Percentiles rank a stretch among this genome's conserved stretches.
These are phyloP conservation scores for Bimuria novae-zelandiae DNA, from an alignment of 2,329 filamentous ascomycete species.

Conservation along the genomic window DNA sequence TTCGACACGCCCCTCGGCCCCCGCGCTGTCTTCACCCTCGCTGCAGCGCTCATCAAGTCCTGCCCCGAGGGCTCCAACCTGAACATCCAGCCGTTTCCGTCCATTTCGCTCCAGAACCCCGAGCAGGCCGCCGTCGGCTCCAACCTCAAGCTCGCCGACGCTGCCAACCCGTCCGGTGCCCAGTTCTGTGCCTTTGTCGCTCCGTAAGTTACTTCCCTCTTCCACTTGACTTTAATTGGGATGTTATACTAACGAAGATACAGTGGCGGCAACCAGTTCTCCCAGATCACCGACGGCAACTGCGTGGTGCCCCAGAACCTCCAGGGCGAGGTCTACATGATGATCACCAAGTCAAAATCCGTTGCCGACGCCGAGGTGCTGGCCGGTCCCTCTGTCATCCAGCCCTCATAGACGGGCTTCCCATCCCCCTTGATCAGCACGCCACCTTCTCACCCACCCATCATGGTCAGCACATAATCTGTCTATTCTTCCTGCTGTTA, in stretches of 20 bases:
- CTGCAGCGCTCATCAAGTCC: slow-evolving; percentile 71
- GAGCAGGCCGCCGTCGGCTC: slow-evolving; percentile 48
- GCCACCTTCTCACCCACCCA: too few relatives aligned
- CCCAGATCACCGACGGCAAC: slow-evolving; percentile 58
- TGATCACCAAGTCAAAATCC: slow-evolving; percentile 59
- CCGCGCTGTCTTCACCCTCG: slow-evolving; percentile 73
- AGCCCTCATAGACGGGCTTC: slow-evolving; percentile 41
- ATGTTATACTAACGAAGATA: slow-evolving; percentile 25
- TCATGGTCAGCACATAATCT: slow-evolving; percentile 7
- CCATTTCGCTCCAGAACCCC: slow-evolving; percentile 58
- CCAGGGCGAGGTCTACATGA: slow-evolving; percentile 68
- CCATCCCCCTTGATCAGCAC: neutral
- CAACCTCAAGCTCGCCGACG: slow-evolving; percentile 46
- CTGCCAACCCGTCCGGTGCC: slow-evolving; percentile 49
- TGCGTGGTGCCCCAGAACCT: slow-evolving; percentile 68
- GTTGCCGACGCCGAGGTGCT: slow-evolving; percentile 58
- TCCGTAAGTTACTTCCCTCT: slow-evolving; percentile 48
- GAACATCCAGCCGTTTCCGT: slow-evolving; percentile 66
- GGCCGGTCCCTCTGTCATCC: slow-evolving; percentile 55
- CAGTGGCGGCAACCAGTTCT: slow-evolving; percentile 55
- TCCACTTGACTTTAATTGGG: neutral
- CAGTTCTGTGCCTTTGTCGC: slow-evolving; percentile 71
- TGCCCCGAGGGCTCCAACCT: slow-evolving; percentile 70
- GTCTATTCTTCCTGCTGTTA: slow-evolving; percentile 2
- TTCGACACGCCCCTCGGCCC: slow-evolving; percentile 73